A percentile compares a stretch with the other conserved stretches of the same genome.
Conservation (phyloP, 2,329 filamentous ascomycete genomes). For the Penicillium digitatum region DNA sequence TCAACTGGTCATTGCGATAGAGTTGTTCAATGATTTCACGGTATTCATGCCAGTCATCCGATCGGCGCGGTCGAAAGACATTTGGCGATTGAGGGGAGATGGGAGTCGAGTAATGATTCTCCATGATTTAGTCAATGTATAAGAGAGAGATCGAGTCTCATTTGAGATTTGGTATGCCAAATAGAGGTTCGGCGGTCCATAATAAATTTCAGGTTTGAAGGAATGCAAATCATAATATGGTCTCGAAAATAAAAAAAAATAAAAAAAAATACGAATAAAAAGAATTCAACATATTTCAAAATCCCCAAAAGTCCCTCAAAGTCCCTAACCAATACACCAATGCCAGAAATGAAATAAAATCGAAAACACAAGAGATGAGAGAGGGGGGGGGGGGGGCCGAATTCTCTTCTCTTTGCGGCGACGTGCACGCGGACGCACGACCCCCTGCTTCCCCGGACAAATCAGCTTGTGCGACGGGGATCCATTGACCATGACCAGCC, state of each 20-base stretch:
- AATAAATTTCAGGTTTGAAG: not conserved
- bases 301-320: not conserved
- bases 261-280: too few relatives aligned
- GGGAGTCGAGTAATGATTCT: conserved; percentile 13
- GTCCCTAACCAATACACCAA: not conserved
- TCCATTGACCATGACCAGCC: conserved; percentile 2
- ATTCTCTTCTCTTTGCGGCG: conserved; percentile 34
- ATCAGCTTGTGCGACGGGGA: conserved; percentile 22
- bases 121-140: conserved; percentile 9
- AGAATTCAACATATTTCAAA: too few relatives aligned
- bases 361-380: conserved; percentile 10
- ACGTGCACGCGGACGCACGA: conserved; percentile 31
- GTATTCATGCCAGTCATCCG: conserved; percentile 38
- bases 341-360: not conserved
- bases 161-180: not conserved
- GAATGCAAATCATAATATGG: conserved; percentile 8
- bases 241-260: not conserved
- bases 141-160: not conserved
- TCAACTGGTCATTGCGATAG: conserved; percentile 36
- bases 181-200: not conserved
- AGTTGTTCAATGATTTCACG: conserved; percentile 35
- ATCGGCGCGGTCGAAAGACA: conserved; percentile 35
- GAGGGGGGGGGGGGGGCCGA: too few relatives aligned
- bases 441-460: conserved; percentile 35
- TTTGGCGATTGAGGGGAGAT: conserved; percentile 13